Evolutionary conservation across 106 monocot species (phyloP), one percentile per base, ranked within the genome.

Genomic region (Cymbidium sinense): DNA sequence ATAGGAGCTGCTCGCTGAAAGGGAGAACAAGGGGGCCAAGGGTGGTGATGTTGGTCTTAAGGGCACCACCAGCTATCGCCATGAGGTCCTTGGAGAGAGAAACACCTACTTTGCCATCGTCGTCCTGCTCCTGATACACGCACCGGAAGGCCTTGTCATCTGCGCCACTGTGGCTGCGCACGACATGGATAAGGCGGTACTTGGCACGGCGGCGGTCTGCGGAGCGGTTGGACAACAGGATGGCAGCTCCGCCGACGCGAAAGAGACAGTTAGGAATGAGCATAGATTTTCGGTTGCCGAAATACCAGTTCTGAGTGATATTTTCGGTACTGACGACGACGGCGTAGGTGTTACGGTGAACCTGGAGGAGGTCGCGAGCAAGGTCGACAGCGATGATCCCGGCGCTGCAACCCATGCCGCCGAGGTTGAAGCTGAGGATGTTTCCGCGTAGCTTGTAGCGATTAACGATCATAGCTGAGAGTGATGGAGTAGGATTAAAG

Each of bases 361-460:
- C 84, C 73, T 85, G 85, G 18, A 85, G 81, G 21, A 85, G 74
- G 18, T 85, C 85, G 27, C 77, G 77, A 7, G 88, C 88, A 19
- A 89, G 81, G 51, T 83, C 81, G 34, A 89, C 28, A 2, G 88
- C 50, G 70, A 89, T 83, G 30, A 89, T 79, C 25, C 88, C 83
- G 50, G 88, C 88, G 70, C 88, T 86, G 74, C 88, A 89, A 1
- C 88, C 88, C 88, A 89, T 89, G 37, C 88, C 88, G 69, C 88
- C 88, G 25, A 89, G 83, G 75, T 89, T 89, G 76, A 77, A 89
- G 33, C 75, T 80, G n/a, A 50, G 41, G 58, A 89, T 74, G 58
- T 86, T 89, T 21, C 88, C 83, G 17, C 88, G 70, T 7, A 89
- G 75, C 51, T 86, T 83, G 76, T 89, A 89, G 8, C 75, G 52